Percentiles rank a stretch among this genome's conserved stretches.
phyloP scores from a whole-genome alignment of 2,329 filamentous ascomycete genomes.

The Ceratocystis huliohia region DNA sequence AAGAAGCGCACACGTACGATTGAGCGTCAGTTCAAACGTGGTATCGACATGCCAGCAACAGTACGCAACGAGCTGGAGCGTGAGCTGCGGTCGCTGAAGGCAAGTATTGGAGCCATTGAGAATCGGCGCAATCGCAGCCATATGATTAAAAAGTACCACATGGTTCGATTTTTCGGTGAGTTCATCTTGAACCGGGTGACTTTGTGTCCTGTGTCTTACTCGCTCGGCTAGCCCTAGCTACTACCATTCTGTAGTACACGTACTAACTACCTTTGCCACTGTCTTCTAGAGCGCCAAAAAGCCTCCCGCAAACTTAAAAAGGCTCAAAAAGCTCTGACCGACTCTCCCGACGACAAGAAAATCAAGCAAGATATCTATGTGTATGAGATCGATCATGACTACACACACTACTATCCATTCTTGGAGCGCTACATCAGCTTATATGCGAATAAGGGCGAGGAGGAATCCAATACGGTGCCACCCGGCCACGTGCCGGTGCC shows the following conservation, averaged over 20 bases:
- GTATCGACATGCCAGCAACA: slow-evolving; percentile 52
- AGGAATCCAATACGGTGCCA: slow-evolving; percentile 30
- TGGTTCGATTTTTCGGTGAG: slow-evolving; percentile 72
- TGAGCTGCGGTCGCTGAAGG: slow-evolving; percentile 53
- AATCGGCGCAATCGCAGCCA: slow-evolving; percentile 49
- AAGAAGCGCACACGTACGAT: slow-evolving; percentile 63
- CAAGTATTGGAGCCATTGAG: slow-evolving; percentile 47
- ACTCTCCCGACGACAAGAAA: slow-evolving; percentile 38
- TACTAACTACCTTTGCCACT: slow-evolving; percentile 13
- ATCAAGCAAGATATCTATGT: slow-evolving; percentile 50
- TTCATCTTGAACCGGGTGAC: slow-evolving; percentile 8
- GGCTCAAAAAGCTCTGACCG: slow-evolving; percentile 43
- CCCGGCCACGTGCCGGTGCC: slow-evolving; percentile 30
- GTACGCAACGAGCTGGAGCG: slow-evolving; percentile 57
- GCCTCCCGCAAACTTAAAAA: slow-evolving; percentile 54
- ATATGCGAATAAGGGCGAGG: slow-evolving; percentile 37
- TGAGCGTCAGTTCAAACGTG: slow-evolving; percentile 49
- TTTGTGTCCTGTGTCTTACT: background rate
- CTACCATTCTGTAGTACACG: background rate
- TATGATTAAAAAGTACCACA: slow-evolving; percentile 71
- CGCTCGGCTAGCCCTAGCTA: background rate
- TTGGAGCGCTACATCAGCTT: slow-evolving; percentile 57
- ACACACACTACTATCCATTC: slow-evolving; percentile 59
- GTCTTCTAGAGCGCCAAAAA: slow-evolving; percentile 53
- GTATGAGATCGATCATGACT: slow-evolving; percentile 62